Percentiles rank a stretch among this genome's conserved stretches.
These are phyloP conservation scores for Fistulinella staudtii DNA, from an alignment of 1,284 basidiomycete genomes.

Conservation along the genomic window DNA sequence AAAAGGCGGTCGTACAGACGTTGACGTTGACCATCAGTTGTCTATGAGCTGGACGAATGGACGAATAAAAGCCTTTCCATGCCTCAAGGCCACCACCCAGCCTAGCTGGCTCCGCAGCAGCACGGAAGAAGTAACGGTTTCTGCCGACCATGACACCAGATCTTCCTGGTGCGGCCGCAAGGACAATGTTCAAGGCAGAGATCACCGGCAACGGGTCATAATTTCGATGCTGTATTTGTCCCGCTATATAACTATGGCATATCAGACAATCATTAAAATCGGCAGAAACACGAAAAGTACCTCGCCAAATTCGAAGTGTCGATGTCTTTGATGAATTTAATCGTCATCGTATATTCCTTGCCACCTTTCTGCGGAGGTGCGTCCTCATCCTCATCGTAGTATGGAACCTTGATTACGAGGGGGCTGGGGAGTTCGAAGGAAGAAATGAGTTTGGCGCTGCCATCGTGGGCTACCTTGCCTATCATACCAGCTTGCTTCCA, in stretches of 20 bases:
- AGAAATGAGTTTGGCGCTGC: conserved; percentile 60
- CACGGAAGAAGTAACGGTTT: conserved; percentile 72
- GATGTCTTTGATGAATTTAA: conserved; percentile 55
- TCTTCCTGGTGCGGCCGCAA: conserved; percentile 58
- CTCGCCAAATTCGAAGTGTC: conserved; percentile 53
- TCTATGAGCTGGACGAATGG: conserved; percentile 65
- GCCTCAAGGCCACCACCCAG: conserved; percentile 70
- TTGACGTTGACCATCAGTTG: conserved; percentile 83
- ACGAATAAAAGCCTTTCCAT: conserved; percentile 75
- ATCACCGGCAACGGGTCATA: conserved; percentile 67
- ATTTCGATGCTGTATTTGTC: conserved; percentile 53
- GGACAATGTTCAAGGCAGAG: conserved; percentile 68
- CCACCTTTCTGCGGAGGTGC: conserved; percentile 39
- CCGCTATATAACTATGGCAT: conserved; percentile 52
- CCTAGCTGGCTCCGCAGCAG: conserved; percentile 38
- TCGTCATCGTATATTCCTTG: conserved; percentile 60
- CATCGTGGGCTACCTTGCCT: conserved; percentile 65
- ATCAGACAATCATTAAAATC: conserved; percentile 8
- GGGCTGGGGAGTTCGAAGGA: conserved; percentile 54
- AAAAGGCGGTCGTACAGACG: conserved; percentile 78
- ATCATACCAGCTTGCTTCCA: conserved; percentile 53
- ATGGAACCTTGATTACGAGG: conserved; percentile 51
- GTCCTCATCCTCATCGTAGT: conserved; percentile 63
- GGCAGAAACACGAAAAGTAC: conserved; percentile 34
- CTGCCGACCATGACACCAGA: conserved; percentile 69